Evolutionary conservation across 1,139 yeast genomes (phyloP), one percentile per base, ranked within the genome.

Genomic region (Suzukiozyma palmioleophila): DNA sequence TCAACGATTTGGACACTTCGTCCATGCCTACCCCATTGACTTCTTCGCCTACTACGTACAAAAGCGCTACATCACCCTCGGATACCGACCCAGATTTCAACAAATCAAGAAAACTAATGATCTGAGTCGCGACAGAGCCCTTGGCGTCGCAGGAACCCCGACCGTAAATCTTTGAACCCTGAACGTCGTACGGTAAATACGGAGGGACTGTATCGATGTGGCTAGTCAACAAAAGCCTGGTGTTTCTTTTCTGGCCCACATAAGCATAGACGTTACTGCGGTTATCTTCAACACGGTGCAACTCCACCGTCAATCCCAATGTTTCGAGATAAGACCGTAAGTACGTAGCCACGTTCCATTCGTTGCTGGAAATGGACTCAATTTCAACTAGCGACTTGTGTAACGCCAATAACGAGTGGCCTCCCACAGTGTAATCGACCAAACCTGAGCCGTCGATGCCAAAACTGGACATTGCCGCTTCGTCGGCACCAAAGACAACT

Each of bases 131-230:
- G 13, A 83, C 81, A 10, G 84, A 78, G 1, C 73, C 85, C 51
- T 82, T 82, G 27, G 86, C 89, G 51, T 82, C 89, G 41, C 75
- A 69, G 3, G 83, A 56, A 2, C 90, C 90, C 41, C 89, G 66
- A 9, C 89, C 89, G 49, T 66, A 73, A 16, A 82, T 77, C 35
- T 57, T 58, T 33, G 69, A 63, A 4, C 76, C 81, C n/a, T 72
- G 69, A 11, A 70, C 56, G 4, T 53, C 52, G 56, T 81, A 82
- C 1, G 76, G 75, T 39, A 81, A 57, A 49, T 53, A 81, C 0
- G 88, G 88, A 11, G 88, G 88, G 6, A 82, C 89, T 0, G 88
- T 82, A 50, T 82, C 89, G 31, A 81, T 75, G 50, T 82, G 89
- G 10, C 85, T 75, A 2, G 87, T 79, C 26, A 82, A 52, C 38